phyloP scores from a whole-genome alignment of 345 rosid species.

The Camelina neglecta region DNA sequence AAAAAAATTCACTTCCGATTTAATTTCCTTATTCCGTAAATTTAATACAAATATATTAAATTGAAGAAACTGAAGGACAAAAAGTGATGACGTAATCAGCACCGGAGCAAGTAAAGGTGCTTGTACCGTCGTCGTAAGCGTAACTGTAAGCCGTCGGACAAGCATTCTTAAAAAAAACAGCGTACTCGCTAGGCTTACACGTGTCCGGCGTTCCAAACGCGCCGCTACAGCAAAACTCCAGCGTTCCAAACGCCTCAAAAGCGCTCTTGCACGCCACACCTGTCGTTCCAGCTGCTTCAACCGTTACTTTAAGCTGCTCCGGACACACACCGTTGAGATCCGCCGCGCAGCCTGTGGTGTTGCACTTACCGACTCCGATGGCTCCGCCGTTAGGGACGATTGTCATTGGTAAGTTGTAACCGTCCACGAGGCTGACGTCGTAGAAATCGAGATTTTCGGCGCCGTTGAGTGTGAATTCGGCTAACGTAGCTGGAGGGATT shows the following conservation, averaged over 20 bases:
- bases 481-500: conserved; percentile 60
- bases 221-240: conserved; percentile 64
- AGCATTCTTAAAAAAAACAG: conserved; percentile 53
- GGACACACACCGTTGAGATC: conserved; percentile 62
- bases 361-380: conserved; percentile 49
- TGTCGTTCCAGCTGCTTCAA: conserved; percentile 32
- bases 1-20: no score
- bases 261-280: conserved; percentile 62
- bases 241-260: conserved; percentile 57
- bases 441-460: conserved; percentile 55
- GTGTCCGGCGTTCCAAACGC: conserved; percentile 51
- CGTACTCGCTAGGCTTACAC: conserved; percentile 56
- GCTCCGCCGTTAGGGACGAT: conserved; percentile 51
- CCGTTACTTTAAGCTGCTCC: conserved; percentile 47
- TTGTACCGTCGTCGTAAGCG: conserved; percentile 64
- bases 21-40: conserved; percentile 2
- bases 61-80: conserved; percentile 48
- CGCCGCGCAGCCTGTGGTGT: conserved; percentile 49
- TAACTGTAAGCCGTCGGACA: conserved; percentile 67
- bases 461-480: conserved; percentile 60
- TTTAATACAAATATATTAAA: conserved; percentile 26
- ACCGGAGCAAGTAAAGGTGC: conserved; percentile 60
- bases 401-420: conserved; percentile 63
- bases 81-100: conserved; percentile 55
- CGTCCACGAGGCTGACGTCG: conserved; percentile 73